Conservation (phyloP, 768 basidiomycete species). For the Lactarius quietus region DNA sequence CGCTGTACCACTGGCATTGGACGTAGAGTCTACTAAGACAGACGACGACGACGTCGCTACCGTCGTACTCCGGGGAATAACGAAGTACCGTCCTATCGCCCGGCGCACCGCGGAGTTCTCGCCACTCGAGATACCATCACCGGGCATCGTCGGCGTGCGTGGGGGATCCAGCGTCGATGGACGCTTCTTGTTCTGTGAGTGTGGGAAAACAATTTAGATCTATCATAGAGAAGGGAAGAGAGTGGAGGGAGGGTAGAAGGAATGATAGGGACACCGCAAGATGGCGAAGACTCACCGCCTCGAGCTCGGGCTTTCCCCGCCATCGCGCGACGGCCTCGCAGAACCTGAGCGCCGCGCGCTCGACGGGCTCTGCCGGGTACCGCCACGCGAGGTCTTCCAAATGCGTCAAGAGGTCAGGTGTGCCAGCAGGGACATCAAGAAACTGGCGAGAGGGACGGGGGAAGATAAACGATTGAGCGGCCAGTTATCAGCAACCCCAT, state of each 20-base stretch:
- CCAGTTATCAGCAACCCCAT: not conserved
- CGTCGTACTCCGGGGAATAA: not conserved
- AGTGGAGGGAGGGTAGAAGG: not conserved
- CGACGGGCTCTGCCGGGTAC: constrained; percentile 78
- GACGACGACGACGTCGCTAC: not conserved
- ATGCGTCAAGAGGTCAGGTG: constrained; percentile 73
- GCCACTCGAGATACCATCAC: constrained; percentile 1
- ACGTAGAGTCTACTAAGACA: not conserved
- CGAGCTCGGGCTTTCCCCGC: constrained; percentile 82
- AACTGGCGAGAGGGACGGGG: constrained; percentile 46
- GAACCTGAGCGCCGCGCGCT: constrained; percentile 72
- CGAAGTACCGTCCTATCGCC: constrained; percentile 12
- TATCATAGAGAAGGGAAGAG: not conserved
- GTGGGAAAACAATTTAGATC: not conserved
- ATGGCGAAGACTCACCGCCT: constrained; percentile 47
- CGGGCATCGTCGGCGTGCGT: not conserved
- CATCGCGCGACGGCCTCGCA: constrained; percentile 79
- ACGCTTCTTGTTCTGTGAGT: constrained; percentile 32
- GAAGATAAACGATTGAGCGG: not conserved
- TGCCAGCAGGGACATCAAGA: constrained; percentile 65
- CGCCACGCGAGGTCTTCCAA: constrained; percentile 76
- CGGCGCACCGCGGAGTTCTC: constrained; percentile 15
- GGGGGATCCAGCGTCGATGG: not conserved
- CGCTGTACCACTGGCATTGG: not conserved
- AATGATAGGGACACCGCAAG: not conserved